Evolutionary conservation across 805 yeast species (phyloP), one percentile per base, ranked within the genome.

Genomic region (Allodekkera sacchari): DNA sequence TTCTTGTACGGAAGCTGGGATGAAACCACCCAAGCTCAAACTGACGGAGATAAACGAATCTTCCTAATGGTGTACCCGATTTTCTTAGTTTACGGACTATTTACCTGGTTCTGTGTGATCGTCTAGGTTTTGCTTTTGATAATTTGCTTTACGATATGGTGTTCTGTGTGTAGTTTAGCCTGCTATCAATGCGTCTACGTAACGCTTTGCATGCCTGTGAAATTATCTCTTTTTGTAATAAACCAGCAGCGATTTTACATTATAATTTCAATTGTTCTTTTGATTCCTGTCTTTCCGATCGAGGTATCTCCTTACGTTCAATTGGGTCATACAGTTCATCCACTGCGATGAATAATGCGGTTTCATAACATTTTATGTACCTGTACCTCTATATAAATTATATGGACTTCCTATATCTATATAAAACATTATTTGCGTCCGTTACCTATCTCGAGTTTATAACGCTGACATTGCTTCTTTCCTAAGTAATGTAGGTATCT

Each of bases 61-160:
- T 53, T 70, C 16, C 54, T 73, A 33, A 74, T 75, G 32, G 56
- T 71, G 6, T 71, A 70, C 39, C 79, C 79, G 1, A 65, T 73
- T 9, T 63, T 61, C 9, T 55, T 72, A 35, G 66, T 71, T 51
- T 72, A 66, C 45, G 64, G 71, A 3, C 59, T 69, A 3, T 63
- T 72, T 39, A 58, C 73, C 22, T 73, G 77, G 77, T 56, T 73
- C 21, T 66, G 62, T 32, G 68, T 71, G 11, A 71, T 72, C 27
- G 64, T 72, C 12, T 41, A 30, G 19, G 12, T n/a, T n/a, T n/a
- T n/a, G n/a, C n/a, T n/a, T n/a, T n/a, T n/a, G n/a, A n/a, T n/a
- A n/a, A n/a, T n/a, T n/a, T n/a, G n/a, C n/a, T n/a, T n/a, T n/a
- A n/a, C n/a, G n/a, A n/a, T n/a, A n/a, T n/a, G n/a, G n/a, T n/a